Conservation (phyloP, 139 green algal genomes). For the Chlamydomonas eustigma region DNA sequence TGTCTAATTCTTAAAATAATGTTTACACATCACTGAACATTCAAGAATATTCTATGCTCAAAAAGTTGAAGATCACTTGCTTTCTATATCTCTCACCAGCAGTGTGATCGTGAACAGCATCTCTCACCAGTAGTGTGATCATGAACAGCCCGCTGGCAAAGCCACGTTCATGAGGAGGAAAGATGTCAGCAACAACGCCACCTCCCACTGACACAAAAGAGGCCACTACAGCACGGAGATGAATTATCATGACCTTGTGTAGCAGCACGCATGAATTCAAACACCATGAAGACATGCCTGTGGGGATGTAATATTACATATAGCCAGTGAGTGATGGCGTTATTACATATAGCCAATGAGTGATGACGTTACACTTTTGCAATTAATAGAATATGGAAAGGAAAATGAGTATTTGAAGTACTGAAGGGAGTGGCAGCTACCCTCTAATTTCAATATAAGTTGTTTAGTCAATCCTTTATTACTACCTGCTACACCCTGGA, state of each 20-base stretch:
- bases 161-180: constrained; percentile 14
- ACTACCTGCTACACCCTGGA: constrained; percentile 17
- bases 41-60: too few relatives aligned
- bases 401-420: background rate
- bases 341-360: too few relatives aligned
- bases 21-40: too few relatives aligned
- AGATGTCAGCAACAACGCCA: constrained; percentile 22
- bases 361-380: too few relatives aligned
- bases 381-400: too few relatives aligned
- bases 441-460: background rate
- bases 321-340: too few relatives aligned
- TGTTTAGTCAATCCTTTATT: background rate
- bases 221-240: background rate
- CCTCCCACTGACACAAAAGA: background rate
- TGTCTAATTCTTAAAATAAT: too few relatives aligned
- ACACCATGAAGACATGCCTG: too few relatives aligned
- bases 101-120: background rate
- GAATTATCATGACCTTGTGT: background rate
- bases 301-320: too few relatives aligned
- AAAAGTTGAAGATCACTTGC: too few relatives aligned
- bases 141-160: constrained; percentile 7
- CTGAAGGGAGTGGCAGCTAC: background rate
- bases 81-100: background rate
- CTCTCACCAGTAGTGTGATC: constrained; percentile 15
- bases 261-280: too few relatives aligned